phyloP scores from a whole-genome alignment of 371 early-diverging fungal genomes.

The Apophysomyces variabilis region DNA sequence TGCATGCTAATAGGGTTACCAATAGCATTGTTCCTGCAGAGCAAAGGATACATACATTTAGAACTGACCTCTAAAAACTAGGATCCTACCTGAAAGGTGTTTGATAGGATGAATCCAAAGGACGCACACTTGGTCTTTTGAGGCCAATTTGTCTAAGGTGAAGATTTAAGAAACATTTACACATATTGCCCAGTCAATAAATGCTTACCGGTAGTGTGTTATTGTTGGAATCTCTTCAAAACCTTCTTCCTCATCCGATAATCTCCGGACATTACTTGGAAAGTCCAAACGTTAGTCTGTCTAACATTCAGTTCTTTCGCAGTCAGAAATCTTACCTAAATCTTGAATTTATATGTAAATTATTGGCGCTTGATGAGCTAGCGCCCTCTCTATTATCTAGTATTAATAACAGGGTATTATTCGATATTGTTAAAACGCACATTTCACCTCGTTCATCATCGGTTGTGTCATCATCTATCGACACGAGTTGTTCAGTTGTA shows the following conservation, averaged over 20 bases:
- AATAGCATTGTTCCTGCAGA: not conserved
- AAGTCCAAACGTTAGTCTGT: not conserved
- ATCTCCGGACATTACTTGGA: not conserved
- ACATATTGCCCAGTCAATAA: not conserved
- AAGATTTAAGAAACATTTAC: not conserved
- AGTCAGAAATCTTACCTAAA: not conserved
- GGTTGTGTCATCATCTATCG: not conserved
- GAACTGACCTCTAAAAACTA: not conserved
- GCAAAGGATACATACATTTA: not conserved
- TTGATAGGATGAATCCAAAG: not conserved
- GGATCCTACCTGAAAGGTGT: not conserved
- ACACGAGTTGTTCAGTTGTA: not conserved
- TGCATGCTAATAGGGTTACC: not conserved
- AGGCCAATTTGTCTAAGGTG: not conserved
- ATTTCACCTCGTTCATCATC: conserved; percentile 3
- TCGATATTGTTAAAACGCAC: not conserved
- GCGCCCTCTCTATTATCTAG: not conserved
- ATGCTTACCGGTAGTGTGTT: not conserved
- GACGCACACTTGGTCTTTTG: conserved; percentile 5
- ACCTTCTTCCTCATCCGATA: conserved; percentile 1
- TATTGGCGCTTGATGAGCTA: not conserved
- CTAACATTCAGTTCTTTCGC: not conserved
- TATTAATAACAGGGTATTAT: not conserved
- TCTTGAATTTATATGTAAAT: not conserved
- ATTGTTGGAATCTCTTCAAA: conserved; percentile 3